phyloP scores from a whole-genome alignment of 352 stramenopile species.

The Globisporangium alternatum region DNA sequence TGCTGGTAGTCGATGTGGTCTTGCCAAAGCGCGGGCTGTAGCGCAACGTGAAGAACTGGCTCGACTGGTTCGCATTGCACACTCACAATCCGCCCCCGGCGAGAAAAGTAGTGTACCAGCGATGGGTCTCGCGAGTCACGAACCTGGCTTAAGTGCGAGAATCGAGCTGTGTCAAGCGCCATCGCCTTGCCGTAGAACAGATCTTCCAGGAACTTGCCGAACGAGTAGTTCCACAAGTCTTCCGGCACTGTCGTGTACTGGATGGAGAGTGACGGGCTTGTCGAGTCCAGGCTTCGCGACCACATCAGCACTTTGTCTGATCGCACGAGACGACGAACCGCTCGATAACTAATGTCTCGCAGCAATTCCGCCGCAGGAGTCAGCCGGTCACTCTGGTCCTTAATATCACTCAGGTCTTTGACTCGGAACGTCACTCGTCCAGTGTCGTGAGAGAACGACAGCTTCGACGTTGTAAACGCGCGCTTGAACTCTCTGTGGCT shows the following conservation, averaged over 20 bases:
- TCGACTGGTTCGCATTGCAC: conserved; percentile 75
- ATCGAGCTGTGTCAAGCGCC: conserved; percentile 60
- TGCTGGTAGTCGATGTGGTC: conserved; percentile 72
- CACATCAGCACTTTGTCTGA: conserved; percentile 71
- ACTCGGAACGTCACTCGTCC: conserved; percentile 67
- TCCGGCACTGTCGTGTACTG: conserved; percentile 57
- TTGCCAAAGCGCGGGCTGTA: conserved; percentile 80
- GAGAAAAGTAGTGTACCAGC: conserved; percentile 78
- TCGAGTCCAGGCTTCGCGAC: conserved; percentile 37
- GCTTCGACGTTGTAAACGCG: conserved; percentile 72
- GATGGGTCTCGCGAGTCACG: conserved; percentile 60
- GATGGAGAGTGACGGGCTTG: conserved; percentile 36
- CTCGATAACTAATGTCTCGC: conserved; percentile 59
- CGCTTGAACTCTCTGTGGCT: conserved; percentile 76
- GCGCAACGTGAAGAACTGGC: conserved; percentile 77
- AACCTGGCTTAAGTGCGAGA: conserved; percentile 57
- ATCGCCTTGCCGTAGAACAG: conserved; percentile 84
- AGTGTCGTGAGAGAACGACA: conserved; percentile 84
- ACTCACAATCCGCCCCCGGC: conserved; percentile 67
- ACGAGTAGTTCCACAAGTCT: conserved; percentile 85
- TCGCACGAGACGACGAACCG: conserved; percentile 52
- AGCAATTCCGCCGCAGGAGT: conserved; percentile 51
- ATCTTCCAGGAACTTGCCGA: conserved; percentile 86
- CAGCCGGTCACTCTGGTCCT: conserved; percentile 53
- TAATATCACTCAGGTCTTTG: conserved; percentile 68